Base-by-base conservation (phyloP, 306 rosid genomes). In the Arachis stenosperma region DNA sequence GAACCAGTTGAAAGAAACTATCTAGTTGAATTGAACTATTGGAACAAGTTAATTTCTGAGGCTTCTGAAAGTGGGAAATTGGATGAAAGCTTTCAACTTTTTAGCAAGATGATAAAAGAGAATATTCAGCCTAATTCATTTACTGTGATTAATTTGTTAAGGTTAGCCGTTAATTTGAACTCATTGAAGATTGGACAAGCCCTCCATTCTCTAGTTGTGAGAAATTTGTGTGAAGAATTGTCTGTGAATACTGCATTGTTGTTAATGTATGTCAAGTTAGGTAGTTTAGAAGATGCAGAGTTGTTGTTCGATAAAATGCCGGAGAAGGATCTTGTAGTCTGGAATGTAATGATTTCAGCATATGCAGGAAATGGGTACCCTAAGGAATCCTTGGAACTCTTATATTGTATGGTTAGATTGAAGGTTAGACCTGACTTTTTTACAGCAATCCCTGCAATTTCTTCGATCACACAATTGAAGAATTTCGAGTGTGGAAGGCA, bases 331-430 rank as follows among this genome's bases (percentile, higher is more conserved):
- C 77, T 70, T 77, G 97, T 85, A 46, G 90, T 91, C 17, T 89
- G 97, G 95, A 91, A 91, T 60, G 82, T 91, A 72, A 85, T 89
- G 90, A 74, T 89, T 51, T 83, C 95, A 9, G 85, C 83, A 5
- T 84, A 85, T 68, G 76, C 82, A 1, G 78, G 81, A 64, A 83
- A 79, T 3, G 74, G 89, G 13, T 30, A 10, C 30, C 75, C 80
- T 12, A 50, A 37, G 52, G 82, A 85, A 53, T 86, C 92, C 50
- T 80, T 91, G 15, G 78, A 82, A 71, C 78, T 87, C 59, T 36
- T 91, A 6, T 68, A 79, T 59, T 42, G 62, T 59, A 84, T 89
- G 97, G 88, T 84, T 73, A 81, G 86, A 48, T 81, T 79, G 17
- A 82, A 92, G 9, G 61, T 91, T 52, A 79, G 87, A 81, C 81